Evolutionary conservation across 768 basidiomycete species (phyloP), one percentile per base, ranked within the genome.

Genomic region (Amanita pallidorosea): DNA sequence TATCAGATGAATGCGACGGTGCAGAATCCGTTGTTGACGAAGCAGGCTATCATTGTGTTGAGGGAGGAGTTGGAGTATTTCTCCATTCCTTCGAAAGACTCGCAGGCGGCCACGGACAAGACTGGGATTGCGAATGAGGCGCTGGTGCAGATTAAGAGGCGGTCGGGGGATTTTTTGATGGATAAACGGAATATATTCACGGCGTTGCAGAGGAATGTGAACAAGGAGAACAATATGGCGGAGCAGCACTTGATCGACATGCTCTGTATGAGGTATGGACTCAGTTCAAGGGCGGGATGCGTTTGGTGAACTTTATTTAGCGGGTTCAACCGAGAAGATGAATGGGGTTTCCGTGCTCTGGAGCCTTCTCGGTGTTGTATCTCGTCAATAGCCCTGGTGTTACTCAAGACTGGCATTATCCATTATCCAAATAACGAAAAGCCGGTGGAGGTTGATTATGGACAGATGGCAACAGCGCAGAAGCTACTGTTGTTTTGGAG

Each of bases 221-320:
- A 95, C 70, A 95, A 95, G 73, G 95, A 97, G 71, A 97, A 97
- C 64, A 98, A 99, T 65, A 76, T 96, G 49, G 96, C 96, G 15
- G 96, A 99, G 68, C 95, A 98, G 69, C 96, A 99, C 70, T 72
- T 99, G 59, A 99, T 99, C 67, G 96, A 98, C 69, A 99, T 99
- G 96, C 75, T 99, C 55, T 98, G 95, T 71, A 96, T 97, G 91
- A 96, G 93, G 95, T 95, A 63, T 38, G 69, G 27, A n/a, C 38
- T 25, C 5, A 29, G 34, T n/a, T 50, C 37, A 23, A 23, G 11
- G 37, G 33, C 17, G 17, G 37, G 22, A 18, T 29, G 12, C n/a
- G 9, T 40, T 47, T 48, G 23, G 37, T 48, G 13, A 23, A 48
- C 12, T 42, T 49, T 34, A 33, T 33, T 9, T 61, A 95, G 96